These are phyloP conservation scores for Endotrypanum monterogeii DNA, from an alignment of 208 protist species.

Conservation along the genomic window DNA sequence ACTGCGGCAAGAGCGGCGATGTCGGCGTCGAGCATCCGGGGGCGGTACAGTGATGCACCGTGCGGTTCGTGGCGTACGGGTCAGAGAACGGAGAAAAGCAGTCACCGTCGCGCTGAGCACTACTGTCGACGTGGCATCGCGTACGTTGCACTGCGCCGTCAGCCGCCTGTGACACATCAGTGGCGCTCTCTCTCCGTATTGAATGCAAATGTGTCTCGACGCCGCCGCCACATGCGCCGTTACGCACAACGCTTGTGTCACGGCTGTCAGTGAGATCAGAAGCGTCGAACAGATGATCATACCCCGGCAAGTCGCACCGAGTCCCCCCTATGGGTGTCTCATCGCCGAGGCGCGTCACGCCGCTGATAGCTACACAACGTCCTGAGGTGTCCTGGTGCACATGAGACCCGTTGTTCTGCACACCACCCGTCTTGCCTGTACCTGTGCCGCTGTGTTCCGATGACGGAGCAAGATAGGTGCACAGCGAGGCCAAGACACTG, in stretches of 20 bases:
- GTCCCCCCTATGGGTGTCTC: not conserved
- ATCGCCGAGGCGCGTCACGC: not conserved
- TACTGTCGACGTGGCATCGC: not conserved
- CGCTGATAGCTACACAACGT: not conserved
- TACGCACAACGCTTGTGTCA: conserved; percentile 1
- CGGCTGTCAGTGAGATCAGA: not conserved
- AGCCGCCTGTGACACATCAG: not conserved
- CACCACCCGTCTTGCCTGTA: not conserved
- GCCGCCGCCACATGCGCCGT: not conserved
- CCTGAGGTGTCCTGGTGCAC: not conserved
- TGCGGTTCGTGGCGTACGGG: not conserved
- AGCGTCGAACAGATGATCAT: not conserved
- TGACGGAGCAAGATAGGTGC: conserved; percentile 16
- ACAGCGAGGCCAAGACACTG: conserved; percentile 58
- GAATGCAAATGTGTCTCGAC: not conserved
- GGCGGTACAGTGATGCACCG: not conserved
- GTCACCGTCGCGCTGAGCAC: conserved; percentile 1
- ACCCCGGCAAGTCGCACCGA: not conserved
- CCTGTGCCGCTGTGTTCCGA: not conserved
- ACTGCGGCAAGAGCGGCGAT: not conserved
- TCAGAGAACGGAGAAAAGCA: not conserved
- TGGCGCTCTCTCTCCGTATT: not conserved
- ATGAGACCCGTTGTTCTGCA: not conserved
- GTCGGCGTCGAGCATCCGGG: not conserved
- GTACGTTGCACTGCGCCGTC: not conserved